Evolutionary conservation across 2,329 filamentous ascomycete species (phyloP), one percentile per base, ranked within the genome.

Genomic region (Cytospora piceicola): DNA sequence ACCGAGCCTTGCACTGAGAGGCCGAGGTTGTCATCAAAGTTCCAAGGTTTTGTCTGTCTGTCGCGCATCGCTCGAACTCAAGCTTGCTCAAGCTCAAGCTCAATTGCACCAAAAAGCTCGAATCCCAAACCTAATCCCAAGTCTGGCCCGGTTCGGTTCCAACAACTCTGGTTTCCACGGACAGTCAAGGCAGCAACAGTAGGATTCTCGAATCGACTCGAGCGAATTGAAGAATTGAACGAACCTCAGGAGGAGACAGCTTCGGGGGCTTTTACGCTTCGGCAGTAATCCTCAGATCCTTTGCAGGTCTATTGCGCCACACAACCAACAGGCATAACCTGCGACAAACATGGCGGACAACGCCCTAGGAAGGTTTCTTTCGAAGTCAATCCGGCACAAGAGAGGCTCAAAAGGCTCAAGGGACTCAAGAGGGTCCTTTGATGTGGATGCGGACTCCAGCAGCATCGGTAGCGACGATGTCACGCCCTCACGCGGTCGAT

Each of bases 331-430:
- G 8, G 46, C 46, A 49, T 49, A 49, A 14, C 4, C 22, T 24
- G n/a, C 46, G 11, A 49, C n/a, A 49, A 53, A 27, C 17, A 73
- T 73, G 73, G 72, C 73, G 54, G 64, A 67, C 63, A 78, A 74
- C 68, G 77, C 78, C 15, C 75, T 85, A 53, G 79, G 77, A 65
- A 87, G 85, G 75, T 78, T 88, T 34, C 75, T 88, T 42, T 77
- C 80, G 46, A 79, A 77, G 32, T 78, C 78, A 57, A 84, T 82
- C 71, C 81, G 82, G 56, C 79, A 82, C 57, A 79, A 78, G 64
- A 82, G 78, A 75, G 59, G 34, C 36, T 61, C 58, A 11, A 51
- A 34, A 42, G 49, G 29, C 36, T 52, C 27, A 22, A 83, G 79
- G 32, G 51, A n/a, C 27, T 52, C 27, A 17, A 83, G 79, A 73